These are phyloP conservation scores for Boletus rubroflammeus DNA, from an alignment of 768 basidiomycete genomes.

Conservation along the genomic window DNA sequence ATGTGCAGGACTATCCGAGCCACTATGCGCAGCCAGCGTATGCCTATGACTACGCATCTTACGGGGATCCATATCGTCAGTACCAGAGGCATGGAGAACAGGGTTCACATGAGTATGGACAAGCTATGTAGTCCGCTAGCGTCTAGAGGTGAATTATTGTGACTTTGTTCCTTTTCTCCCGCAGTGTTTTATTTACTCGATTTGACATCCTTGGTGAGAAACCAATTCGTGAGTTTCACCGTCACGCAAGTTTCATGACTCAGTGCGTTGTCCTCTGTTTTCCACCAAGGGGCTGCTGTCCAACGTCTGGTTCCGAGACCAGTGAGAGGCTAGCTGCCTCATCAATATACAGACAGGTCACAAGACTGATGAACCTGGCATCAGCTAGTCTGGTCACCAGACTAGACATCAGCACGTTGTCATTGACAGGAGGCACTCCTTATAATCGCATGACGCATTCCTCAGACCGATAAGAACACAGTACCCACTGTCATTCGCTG, in stretches of 20 bases:
- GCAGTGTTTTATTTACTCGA: slow-evolving; percentile 28
- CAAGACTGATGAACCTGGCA: neutral
- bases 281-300: neutral
- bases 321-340: neutral
- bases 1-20: slow-evolving; percentile 38
- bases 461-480: neutral
- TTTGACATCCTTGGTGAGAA: slow-evolving; percentile 16
- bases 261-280: neutral
- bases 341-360: neutral
- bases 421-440: neutral
- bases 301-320: neutral
- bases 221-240: neutral
- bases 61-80: slow-evolving; percentile 26
- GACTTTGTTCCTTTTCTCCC: slow-evolving; percentile 11
- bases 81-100: slow-evolving; percentile 31
- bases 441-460: neutral
- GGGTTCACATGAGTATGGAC: slow-evolving; percentile 29
- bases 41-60: slow-evolving; percentile 28
- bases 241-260: neutral
- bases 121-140: slow-evolving; percentile 28
- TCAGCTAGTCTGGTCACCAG: too few relatives aligned
- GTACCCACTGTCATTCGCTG: neutral
- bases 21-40: slow-evolving; percentile 23
- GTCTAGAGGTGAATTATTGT: slow-evolving; percentile 14
- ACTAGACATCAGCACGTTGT: neutral